These are phyloP conservation scores for Leucocoprinus leucothites DNA, from an alignment of 768 basidiomycete species.

Conservation along the genomic window DNA sequence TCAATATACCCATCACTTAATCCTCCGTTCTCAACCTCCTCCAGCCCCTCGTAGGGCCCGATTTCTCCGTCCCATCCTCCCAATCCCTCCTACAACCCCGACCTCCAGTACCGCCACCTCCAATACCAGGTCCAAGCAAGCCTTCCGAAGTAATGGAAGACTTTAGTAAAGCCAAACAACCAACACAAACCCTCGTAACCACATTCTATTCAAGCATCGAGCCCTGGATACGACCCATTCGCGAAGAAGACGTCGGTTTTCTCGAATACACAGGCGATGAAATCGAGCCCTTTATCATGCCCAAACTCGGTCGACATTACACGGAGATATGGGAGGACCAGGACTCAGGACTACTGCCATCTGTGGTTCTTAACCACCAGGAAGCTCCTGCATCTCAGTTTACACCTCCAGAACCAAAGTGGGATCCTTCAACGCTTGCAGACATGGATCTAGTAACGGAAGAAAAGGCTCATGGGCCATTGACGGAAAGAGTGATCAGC, in stretches of 20 bases:
- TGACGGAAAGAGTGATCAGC: slow-evolving; percentile 83
- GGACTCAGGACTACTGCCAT: slow-evolving; percentile 51
- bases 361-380: slow-evolving; percentile 25
- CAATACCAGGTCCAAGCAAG: slow-evolving; percentile 78
- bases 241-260: slow-evolving; percentile 95
- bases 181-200: slow-evolving; percentile 61
- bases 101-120: slow-evolving; percentile 59
- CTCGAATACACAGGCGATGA: slow-evolving; percentile 91
- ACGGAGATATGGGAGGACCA: slow-evolving; percentile 92
- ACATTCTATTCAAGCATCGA: slow-evolving; percentile 91
- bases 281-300: slow-evolving; percentile 81
- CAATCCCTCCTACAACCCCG: slow-evolving; percentile 53
- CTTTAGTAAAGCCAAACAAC: slow-evolving; percentile 81
- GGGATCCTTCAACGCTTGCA: slow-evolving; percentile 79
- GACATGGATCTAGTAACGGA: slow-evolving; percentile 71
- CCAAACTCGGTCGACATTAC: slow-evolving; percentile 85
- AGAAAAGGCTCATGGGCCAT: slow-evolving; percentile 79
- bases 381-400: slow-evolving; percentile 36
- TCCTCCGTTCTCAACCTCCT: slow-evolving; percentile 7
- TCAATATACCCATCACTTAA: slow-evolving; percentile 6
- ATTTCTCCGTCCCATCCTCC: slow-evolving; percentile 56
- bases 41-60: slow-evolving; percentile 41
- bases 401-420: slow-evolving; percentile 58
- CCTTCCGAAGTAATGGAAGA: slow-evolving; percentile 84
- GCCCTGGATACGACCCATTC: slow-evolving; percentile 83